Evolutionary conservation across 805 yeast species (phyloP).

Genomic region (Candida argentea): DNA sequence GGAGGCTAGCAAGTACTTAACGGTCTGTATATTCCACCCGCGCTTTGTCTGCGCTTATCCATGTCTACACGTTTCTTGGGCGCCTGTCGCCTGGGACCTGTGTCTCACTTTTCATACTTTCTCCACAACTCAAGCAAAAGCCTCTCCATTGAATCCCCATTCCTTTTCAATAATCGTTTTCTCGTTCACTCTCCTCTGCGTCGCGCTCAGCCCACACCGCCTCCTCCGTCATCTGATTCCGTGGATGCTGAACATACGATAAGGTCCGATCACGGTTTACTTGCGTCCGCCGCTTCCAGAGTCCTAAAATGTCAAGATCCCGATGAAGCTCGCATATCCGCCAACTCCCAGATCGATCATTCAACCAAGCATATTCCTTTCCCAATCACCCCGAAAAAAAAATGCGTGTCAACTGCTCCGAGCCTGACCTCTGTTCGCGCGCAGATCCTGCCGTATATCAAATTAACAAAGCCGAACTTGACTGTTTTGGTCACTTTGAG

Average conservation of each 20-base stretch:
- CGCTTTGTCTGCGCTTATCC: no score
- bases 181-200: no score
- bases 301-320: conserved; percentile 37
- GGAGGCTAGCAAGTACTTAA: no score
- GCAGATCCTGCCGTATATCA: conserved; percentile 53
- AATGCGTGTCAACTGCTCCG: conserved; percentile 1
- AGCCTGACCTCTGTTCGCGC: conserved; percentile 21
- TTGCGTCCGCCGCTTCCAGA: conserved; percentile 33
- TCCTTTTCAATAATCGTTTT: no score
- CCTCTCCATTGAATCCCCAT: no score
- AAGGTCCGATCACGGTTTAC: conserved; percentile 6
- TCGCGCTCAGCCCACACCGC: no score
- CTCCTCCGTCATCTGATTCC: conserved; percentile 1
- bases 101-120: no score
- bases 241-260: background rate
- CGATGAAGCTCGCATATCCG: conserved; percentile 11
- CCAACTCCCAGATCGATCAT: conserved; percentile 39
- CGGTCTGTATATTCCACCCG: no score
- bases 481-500: conserved; percentile 83
- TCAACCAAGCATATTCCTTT: conserved; percentile 36
- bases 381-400: background rate
- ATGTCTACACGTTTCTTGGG: no score
- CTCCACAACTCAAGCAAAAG: no score
- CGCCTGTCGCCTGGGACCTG: no score
- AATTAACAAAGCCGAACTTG: conserved; percentile 83